Evolutionary conservation across 306 rosid species (phyloP), one percentile per base, ranked within the genome.

Genomic region (Clitoria ternatea): DNA sequence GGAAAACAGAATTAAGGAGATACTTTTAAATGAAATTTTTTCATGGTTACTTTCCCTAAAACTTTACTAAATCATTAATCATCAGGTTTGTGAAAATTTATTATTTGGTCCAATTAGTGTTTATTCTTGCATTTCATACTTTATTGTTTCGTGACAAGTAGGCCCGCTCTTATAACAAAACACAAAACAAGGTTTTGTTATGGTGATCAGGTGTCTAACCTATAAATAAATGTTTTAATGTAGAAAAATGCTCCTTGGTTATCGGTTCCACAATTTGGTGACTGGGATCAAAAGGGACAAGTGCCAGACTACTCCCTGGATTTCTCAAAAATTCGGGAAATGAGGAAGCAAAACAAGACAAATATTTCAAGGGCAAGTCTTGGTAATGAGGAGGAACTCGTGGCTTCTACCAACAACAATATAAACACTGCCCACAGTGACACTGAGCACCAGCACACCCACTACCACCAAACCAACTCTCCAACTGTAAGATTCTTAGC

Each of bases 231-330:
- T 0, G 1, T 66, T 57, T 64, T 0, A 36, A 45, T 77, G 81
- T 83, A 91, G 97, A 94, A 89, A 82, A 91, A 77, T 61, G 86
- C 85, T 7, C 82, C 97, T n/a, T 91, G 99, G 99, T 69, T 94
- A 78, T 91, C 99, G 12, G 96, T 94, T 77, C 99, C 99, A 13
- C 96, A 89, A 61, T 94, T 91, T 66, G 99, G 99, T 36, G 97
- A 89, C 72, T 94, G 99, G 99, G 99, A 94, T 76, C 97, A 89
- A 75, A 87, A 89, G 82, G 99, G 97, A 6, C 92, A 68, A 72
- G n/a, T 94, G 62, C 97, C 99, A 2, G 99, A 94, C 56, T 94
- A 94, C 82, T 94, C 97, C 0, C 19, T 94, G 73, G 97, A 94
- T 86, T 94, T 94, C 82, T 83, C 99, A 3, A 94, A 94, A 88